phyloP scores from a whole-genome alignment of 768 basidiomycete species.

The Phlegmacium glaucopus region DNA sequence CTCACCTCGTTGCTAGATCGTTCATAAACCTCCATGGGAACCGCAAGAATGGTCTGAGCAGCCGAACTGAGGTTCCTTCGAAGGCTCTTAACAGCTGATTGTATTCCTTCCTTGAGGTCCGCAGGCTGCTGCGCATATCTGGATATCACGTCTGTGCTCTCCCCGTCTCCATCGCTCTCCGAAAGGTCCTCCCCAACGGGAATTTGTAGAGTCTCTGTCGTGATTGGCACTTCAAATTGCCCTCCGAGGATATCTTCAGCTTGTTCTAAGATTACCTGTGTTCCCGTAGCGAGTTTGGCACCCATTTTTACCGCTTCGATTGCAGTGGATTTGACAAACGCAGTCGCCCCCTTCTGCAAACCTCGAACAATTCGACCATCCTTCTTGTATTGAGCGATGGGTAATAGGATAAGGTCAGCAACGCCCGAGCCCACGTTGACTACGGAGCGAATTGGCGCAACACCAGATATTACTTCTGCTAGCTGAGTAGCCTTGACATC shows the following conservation, averaged over 20 bases:
- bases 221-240: slow-evolving; percentile 62
- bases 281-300: slow-evolving; percentile 91
- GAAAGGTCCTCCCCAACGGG: slow-evolving; percentile 33
- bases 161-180: slow-evolving; percentile 41
- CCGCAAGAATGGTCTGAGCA: slow-evolving; percentile 96
- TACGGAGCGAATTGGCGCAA: slow-evolving; percentile 92
- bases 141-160: slow-evolving; percentile 61
- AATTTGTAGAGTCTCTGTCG: slow-evolving; percentile 61
- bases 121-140: slow-evolving; percentile 90
- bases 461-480: slow-evolving; percentile 94
- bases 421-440: slow-evolving; percentile 98
- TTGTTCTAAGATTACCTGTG: slow-evolving; percentile 95
- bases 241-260: slow-evolving; percentile 89
- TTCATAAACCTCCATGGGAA: slow-evolving; percentile 99
- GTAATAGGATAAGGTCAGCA: slow-evolving; percentile 91
- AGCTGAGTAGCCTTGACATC: slow-evolving; percentile 99
- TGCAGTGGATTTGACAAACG: slow-evolving; percentile 92
- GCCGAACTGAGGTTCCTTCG: slow-evolving; percentile 86
- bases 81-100: slow-evolving; percentile 88
- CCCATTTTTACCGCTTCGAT: slow-evolving; percentile 95
- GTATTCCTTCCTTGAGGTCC: slow-evolving; percentile 81
- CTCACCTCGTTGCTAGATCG: slow-evolving; percentile 85
- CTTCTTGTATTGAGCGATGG: slow-evolving; percentile 97
- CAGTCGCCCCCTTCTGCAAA: slow-evolving; percentile 88
- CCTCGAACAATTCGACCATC: slow-evolving; percentile 92